Base-by-base conservation (phyloP, 371 early-diverging fungal genomes). In the Apophysomyces ossiformis region DNA sequence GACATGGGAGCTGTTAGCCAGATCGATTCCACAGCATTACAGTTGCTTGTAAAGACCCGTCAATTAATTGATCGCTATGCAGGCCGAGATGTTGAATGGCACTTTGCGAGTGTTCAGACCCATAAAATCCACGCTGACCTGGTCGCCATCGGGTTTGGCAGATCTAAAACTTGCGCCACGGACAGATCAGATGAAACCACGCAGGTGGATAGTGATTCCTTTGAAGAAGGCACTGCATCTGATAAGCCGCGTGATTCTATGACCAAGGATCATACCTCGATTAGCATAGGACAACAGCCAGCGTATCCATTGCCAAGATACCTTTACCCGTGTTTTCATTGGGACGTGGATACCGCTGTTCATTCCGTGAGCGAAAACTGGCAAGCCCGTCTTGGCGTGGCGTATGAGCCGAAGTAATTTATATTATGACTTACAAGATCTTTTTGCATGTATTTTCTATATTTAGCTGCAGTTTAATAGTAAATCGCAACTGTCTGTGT, bases 1-100 rank as follows among this genome's bases (percentile, higher is more conserved):
- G 93, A 93, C 69, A 86, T 92, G 65, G 72, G 88, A 0, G 85
- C 87, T 1, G 92, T 93, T 36, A 87, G 85, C 50, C 71, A 78
- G 37, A 79, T 93, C 41, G 95, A 94, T 66, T 77, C 89, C 9
- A 89, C 93, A 2, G 93, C 90, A 44, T 61, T 90, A 37, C 92
- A 93, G 73, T 81, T 85, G 32, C 82, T 92, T 8, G 64, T 72
- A 13, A 79, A 73, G 44, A 66, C 74, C 8, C 80, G 83, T 6
- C 77, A 78, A 1, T 72, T 75, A 47, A 74, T 83, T 1, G 75
- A 78, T 6, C 74, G 77, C 1, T 68, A 70, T 39, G 65, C 74
- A 11, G 70, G 66, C 1, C 70, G 68, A 32, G n/a, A 63, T 13
- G 68, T 70, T 7, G 70, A 70, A 21, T 74, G 74, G 74, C 74